Evolutionary conservation across 2,329 filamentous ascomycete genomes (phyloP), one percentile per base, ranked within the genome.

Genomic region (Monilinia vaccinii-corymbosi): DNA sequence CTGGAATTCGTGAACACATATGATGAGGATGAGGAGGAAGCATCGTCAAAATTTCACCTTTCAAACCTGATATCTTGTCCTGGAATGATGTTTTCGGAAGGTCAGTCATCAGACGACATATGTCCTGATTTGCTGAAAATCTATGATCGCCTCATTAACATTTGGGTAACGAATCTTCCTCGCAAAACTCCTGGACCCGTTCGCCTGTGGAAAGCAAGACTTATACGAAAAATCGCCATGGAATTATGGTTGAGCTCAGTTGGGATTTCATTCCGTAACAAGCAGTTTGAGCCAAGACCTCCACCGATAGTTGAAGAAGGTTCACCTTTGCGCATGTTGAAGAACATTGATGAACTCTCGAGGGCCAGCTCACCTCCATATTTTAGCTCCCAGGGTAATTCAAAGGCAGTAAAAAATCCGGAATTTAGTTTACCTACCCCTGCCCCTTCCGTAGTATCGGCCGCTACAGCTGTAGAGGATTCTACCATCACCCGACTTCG

Each of bases 401-500:
- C 60, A 13, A 47, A 55, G 18, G 21, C 59, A 40, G 49, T 60
- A 18, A 42, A 52, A 48, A 56, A 64, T 36, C 38, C 56, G 1
- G 56, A 61, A 44, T 61, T 56, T n/a, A 60, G 44, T 52, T 57
- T 67, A 16, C 64, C 62, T 44, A 67, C 64, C n/a, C 64, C 65
- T 18, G 68, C 68, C 3, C 67, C 70, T 46, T 71, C 70, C 10
- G 7, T 68, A 18, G 59, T 58, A 7, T 67, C 66, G 23, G 52
- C 42, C n/a, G 36, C 55, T 47, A 64, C 69, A 8, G 48, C 61
- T 1, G 60, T 63, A 7, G 71, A 73, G 60, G 71, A 75, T 44
- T 61, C 67, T 16, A 66, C 69, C 2, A 68, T 74, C 3, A 59
- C 68, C 9, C 70, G 74, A 14, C 66, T 76, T 45, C 71, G 73